phyloP scores from a whole-genome alignment of 1,284 basidiomycete genomes.

The Ceratobasidium theobromae region DNA sequence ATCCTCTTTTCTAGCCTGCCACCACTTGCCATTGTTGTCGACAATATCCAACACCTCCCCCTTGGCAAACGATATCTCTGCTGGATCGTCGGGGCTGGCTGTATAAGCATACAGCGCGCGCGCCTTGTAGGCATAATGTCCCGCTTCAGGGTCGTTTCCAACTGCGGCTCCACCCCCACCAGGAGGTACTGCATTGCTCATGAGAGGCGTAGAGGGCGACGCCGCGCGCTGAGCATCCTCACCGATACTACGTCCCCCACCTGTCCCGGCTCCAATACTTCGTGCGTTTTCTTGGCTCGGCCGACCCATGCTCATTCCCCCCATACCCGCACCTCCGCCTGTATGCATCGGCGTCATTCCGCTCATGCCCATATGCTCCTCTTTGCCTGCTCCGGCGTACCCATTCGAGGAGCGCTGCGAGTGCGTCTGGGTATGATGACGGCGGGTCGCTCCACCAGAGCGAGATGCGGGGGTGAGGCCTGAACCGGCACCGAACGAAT shows the following conservation, averaged over 20 bases:
- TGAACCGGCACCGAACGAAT: conserved; percentile 74
- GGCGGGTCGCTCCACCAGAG: conserved; percentile 54
- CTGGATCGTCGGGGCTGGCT: conserved; percentile 91
- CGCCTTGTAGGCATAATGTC: conserved; percentile 66
- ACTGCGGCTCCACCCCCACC: conserved; percentile 7
- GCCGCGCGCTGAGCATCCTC: conserved; percentile 31
- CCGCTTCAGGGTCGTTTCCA: conserved; percentile 38
- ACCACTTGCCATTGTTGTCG: conserved; percentile 95
- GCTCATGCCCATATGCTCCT: conserved; percentile 30
- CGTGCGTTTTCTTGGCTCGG: conserved; percentile 25
- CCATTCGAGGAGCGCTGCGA: conserved; percentile 33
- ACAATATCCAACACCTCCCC: conserved; percentile 93
- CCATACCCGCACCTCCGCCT: conserved; percentile 3
- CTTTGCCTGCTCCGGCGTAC: conserved; percentile 18
- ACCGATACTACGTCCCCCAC: conserved; percentile 19
- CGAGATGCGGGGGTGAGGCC: conserved; percentile 79
- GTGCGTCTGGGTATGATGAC: conserved; percentile 47
- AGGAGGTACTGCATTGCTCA: conserved; percentile 33
- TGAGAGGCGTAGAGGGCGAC: conserved; percentile 34
- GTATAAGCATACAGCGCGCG: conserved; percentile 89
- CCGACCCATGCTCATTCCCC: conserved; percentile 11
- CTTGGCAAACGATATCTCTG: conserved; percentile 92
- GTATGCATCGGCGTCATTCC: conserved; percentile 40
- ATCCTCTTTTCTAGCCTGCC: conserved; percentile 86
- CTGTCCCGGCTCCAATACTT: conserved; percentile 28